Base-by-base conservation (phyloP, 129 eudicot species). In the Gnaphalium uliginosum region DNA sequence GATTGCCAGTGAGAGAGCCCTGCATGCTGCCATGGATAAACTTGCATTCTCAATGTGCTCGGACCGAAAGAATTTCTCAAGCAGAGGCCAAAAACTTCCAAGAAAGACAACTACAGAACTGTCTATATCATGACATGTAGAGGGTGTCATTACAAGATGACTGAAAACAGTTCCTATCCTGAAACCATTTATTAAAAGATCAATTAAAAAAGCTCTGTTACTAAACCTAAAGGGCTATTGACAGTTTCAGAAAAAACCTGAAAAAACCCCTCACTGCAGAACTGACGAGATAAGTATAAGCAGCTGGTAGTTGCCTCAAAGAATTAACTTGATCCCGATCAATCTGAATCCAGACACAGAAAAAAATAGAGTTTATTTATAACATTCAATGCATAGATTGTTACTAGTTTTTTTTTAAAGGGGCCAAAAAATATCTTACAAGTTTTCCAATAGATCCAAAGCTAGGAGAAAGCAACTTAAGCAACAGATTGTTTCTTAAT, bases 1-100 rank as follows among this genome's bases (percentile, higher is more conserved):
- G 68, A 94, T 87, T 76, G 96, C 96, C 63, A 84, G 92, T 71
- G 99, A 85, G 74, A 94, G 97, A 72, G 97, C 89, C 83, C 92
- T 85, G 89, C 99, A 94, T 71, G 97, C 99, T 46, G 97, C 91
- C 68, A 83, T 73, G 39, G 97, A 86, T 80, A 94, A 78, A 83
- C 79, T 86, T 70, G 85, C 76, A 78, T 85, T 91, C 80, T 87
- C 94, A 41, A 89, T 87, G 71, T 87, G 90, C 59, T 87, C 83
- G 15, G 94, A 87, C 71, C 70, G 80, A 69, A 94, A 83, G 58
- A 94, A 79, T 74, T 89, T 87, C 85, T 91, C 94, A 71, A 94
- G 89, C 89, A 91, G 74, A 51, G 94, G 99, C 97, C 99, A 90
- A 79, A 91, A 91, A 43, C 82, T 82, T 68, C 70, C 89, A 63